These are phyloP conservation scores for Daedalea quercina DNA, from an alignment of 768 basidiomycete genomes.

Conservation along the genomic window DNA sequence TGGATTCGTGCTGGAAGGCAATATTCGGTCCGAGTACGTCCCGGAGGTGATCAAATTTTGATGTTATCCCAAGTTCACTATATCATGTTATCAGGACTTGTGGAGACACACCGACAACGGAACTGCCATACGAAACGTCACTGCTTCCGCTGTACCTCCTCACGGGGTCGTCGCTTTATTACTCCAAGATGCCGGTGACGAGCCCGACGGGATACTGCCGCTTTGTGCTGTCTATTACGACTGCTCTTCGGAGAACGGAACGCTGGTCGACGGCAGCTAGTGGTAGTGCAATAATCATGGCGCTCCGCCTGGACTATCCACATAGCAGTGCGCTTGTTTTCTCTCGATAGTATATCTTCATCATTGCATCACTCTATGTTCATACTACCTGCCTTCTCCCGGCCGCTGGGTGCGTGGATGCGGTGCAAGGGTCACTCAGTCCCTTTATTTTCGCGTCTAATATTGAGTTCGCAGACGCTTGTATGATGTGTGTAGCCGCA, in stretches of 20 bases:
- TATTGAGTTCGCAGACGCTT: too few relatives aligned
- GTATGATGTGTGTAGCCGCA: too few relatives aligned
- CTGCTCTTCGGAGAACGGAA: slow-evolving; percentile 4
- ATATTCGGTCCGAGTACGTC: slow-evolving; percentile 55
- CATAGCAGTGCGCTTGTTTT: too few relatives aligned
- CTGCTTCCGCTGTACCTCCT: slow-evolving; percentile 47
- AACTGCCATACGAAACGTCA: slow-evolving; percentile 53
- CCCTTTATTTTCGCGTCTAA: too few relatives aligned
- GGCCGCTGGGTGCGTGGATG: too few relatives aligned
- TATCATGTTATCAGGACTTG: slow-evolving; percentile 36
- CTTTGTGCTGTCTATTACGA: slow-evolving; percentile 29
- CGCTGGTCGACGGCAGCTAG: background rate
- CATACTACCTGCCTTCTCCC: too few relatives aligned
- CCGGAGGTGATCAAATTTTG: slow-evolving; percentile 1
- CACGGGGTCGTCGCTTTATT: slow-evolving; percentile 68
- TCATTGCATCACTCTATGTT: too few relatives aligned
- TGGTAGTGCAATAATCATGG: too few relatives aligned
- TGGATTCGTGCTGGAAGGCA: slow-evolving; percentile 62
- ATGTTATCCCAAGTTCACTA: background rate
- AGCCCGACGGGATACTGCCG: slow-evolving; percentile 50
- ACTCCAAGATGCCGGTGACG: slow-evolving; percentile 57
- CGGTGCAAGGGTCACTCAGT: too few relatives aligned
- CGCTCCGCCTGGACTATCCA: too few relatives aligned
- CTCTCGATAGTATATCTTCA: too few relatives aligned
- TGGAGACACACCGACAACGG: slow-evolving; percentile 69